phyloP scores from a whole-genome alignment of 768 basidiomycete genomes.

The Lactifluus pinguis region DNA sequence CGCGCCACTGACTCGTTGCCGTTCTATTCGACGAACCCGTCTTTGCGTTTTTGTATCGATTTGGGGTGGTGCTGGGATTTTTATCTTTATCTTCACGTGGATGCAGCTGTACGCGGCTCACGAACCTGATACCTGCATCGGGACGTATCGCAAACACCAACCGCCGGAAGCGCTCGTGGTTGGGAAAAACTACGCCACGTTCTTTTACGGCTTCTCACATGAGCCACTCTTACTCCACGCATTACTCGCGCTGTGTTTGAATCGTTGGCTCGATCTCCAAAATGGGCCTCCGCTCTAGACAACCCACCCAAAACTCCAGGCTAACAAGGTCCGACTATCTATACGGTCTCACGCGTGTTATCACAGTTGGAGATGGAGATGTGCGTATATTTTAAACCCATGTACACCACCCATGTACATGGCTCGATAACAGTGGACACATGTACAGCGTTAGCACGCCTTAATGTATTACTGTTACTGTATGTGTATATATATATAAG shows the following conservation, averaged over 20 bases:
- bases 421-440: constrained; percentile 7
- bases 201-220: constrained; percentile 57
- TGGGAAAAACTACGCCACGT: constrained; percentile 53
- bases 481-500: background rate
- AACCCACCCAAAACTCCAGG: background rate
- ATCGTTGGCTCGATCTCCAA: constrained; percentile 60
- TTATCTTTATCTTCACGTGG: background rate
- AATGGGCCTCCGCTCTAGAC: constrained; percentile 35
- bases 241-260: constrained; percentile 57
- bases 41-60: background rate
- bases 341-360: background rate
- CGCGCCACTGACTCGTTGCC: too few species aligned
- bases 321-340: background rate
- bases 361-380: background rate
- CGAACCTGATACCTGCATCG: constrained; percentile 33
- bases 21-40: too few species aligned
- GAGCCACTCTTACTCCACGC: constrained; percentile 53
- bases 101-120: constrained; percentile 4
- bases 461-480: background rate
- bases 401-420: constrained; percentile 1
- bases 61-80: background rate
- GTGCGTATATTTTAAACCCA: background rate
- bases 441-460: constrained; percentile 16
- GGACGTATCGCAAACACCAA: constrained; percentile 41
- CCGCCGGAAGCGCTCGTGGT: constrained; percentile 45